Percentiles rank a stretch among this genome's conserved stretches.
phyloP scores from a whole-genome alignment of 306 rosid genomes.

The Pyrus pyrifolia region DNA sequence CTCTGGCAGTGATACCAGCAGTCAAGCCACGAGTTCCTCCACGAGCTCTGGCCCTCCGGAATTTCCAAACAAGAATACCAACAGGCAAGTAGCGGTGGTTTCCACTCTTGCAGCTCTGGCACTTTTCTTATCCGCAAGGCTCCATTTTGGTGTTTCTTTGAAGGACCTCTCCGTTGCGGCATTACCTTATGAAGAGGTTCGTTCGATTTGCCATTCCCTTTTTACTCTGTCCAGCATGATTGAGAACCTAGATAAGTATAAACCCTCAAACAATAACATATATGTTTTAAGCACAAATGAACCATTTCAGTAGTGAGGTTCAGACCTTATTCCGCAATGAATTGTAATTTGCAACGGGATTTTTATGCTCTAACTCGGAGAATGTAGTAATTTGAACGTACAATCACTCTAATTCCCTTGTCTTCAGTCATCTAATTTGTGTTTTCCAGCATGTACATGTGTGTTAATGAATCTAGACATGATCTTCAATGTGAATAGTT shows the following conservation, averaged over 20 bases:
- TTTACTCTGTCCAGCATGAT: background rate
- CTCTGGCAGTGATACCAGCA: constrained; percentile 17
- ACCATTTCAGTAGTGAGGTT: background rate
- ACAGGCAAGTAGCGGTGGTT: constrained; percentile 50
- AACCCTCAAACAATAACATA: background rate
- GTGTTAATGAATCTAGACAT: background rate
- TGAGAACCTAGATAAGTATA: background rate
- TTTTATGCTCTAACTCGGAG: background rate
- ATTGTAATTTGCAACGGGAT: background rate
- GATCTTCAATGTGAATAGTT: background rate
- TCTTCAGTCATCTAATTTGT: background rate
- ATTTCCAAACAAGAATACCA: constrained; percentile 57
- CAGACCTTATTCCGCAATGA: background rate
- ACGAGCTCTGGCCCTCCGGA: constrained; percentile 32
- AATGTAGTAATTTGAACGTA: background rate
- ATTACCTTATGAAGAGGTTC: constrained; percentile 85
- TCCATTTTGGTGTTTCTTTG: constrained; percentile 91
- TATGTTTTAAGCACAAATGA: background rate
- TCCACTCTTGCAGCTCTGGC: constrained; percentile 72
- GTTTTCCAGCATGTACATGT: background rate
- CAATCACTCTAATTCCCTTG: background rate
- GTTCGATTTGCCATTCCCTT: background rate
- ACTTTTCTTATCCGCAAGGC: constrained; percentile 56
- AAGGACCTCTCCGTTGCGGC: constrained; percentile 78
- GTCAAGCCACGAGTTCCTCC: constrained; percentile 32